These are phyloP conservation scores for Cryptococcus floricola DNA, from an alignment of 1,284 basidiomycete genomes.

Conservation along the genomic window DNA sequence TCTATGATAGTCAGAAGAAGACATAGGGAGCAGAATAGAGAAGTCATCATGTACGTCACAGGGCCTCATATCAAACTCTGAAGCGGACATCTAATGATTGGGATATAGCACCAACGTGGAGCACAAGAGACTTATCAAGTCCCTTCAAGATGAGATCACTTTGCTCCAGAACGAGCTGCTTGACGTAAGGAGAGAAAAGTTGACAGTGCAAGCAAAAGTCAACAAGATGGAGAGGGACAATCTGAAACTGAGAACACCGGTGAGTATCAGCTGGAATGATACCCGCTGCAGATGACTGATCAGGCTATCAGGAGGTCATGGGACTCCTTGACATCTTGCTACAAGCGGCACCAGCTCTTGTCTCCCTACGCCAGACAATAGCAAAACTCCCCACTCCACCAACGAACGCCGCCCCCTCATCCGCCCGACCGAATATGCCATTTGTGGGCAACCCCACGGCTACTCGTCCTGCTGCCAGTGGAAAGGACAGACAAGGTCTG, in stretches of 20 bases:
- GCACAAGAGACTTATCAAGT: slow-evolving; percentile 22
- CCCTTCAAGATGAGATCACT: slow-evolving; percentile 28
- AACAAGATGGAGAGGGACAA: slow-evolving; percentile 22
- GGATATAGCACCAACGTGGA: slow-evolving; percentile 28
- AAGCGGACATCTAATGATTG: neutral
- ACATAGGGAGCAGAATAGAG: slow-evolving; percentile 40
- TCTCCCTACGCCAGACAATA: slow-evolving; percentile 18
- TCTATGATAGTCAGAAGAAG: slow-evolving; percentile 26
- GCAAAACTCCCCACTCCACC: neutral
- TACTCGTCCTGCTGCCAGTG: slow-evolving; percentile 23
- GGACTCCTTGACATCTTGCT: slow-evolving; percentile 29
- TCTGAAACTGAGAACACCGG: slow-evolving; percentile 10
- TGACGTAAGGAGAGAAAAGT: slow-evolving; percentile 24
- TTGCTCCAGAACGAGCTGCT: slow-evolving; percentile 26
- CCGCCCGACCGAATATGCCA: neutral
- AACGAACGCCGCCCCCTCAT: neutral
- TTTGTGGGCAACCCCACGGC: slow-evolving; percentile 20
- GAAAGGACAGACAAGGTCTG: slow-evolving; percentile 16
- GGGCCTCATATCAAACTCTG: neutral
- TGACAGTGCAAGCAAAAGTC: slow-evolving; percentile 13
- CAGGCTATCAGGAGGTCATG: slow-evolving; percentile 10
- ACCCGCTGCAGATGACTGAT: neutral
- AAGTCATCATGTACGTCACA: slow-evolving; percentile 31
- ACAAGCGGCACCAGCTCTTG: slow-evolving; percentile 22
- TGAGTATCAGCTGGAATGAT: slow-evolving; percentile 13